phyloP scores from a whole-genome alignment of 768 basidiomycete genomes.

The Boletus pseudo-olivaceus region DNA sequence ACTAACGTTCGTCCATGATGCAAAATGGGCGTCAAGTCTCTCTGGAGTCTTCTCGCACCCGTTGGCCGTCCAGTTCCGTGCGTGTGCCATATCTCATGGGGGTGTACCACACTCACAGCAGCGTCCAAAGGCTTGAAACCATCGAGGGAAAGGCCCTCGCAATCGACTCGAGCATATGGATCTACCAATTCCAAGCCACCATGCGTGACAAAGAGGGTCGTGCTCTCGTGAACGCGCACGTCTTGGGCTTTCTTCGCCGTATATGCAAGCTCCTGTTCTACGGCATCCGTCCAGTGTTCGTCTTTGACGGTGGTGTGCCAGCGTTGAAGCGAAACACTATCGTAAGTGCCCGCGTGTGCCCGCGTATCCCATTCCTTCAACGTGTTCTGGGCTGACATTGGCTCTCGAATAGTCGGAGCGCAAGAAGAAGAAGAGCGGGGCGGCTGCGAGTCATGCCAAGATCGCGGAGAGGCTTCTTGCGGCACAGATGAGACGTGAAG shows the following conservation, averaged over 20 bases:
- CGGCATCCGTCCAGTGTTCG: conserved; percentile 97
- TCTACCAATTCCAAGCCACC: conserved; percentile 99
- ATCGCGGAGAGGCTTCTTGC: conserved; percentile 90
- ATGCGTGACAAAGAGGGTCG: conserved; percentile 98
- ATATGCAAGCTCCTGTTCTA: conserved; percentile 95
- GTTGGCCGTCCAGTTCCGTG: conserved; percentile 93
- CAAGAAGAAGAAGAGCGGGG: conserved; percentile 88
- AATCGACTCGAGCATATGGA: conserved; percentile 99
- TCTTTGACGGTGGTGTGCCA: conserved; percentile 97
- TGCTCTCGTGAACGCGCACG: conserved; percentile 87
- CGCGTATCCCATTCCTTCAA: no score
- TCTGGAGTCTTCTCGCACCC: conserved; percentile 92
- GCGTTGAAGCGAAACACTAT: conserved; percentile 85
- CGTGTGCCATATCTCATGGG: conserved; percentile 24
- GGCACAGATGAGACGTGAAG: conserved; percentile 88
- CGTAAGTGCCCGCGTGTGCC: conserved; percentile 46
- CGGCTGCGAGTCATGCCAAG: conserved; percentile 78
- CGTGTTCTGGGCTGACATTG: conserved; percentile 5
- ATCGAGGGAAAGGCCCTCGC: conserved; percentile 94
- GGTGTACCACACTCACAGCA: conserved; percentile 2
- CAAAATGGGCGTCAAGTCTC: conserved; percentile 91
- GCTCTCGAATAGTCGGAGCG: conserved; percentile 61
- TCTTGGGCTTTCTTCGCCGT: conserved; percentile 84
- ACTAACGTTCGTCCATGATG: background rate
- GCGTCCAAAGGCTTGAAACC: conserved; percentile 73